phyloP scores from a whole-genome alignment of 2,329 filamentous ascomycete species.

The Huntiella omanensis region DNA sequence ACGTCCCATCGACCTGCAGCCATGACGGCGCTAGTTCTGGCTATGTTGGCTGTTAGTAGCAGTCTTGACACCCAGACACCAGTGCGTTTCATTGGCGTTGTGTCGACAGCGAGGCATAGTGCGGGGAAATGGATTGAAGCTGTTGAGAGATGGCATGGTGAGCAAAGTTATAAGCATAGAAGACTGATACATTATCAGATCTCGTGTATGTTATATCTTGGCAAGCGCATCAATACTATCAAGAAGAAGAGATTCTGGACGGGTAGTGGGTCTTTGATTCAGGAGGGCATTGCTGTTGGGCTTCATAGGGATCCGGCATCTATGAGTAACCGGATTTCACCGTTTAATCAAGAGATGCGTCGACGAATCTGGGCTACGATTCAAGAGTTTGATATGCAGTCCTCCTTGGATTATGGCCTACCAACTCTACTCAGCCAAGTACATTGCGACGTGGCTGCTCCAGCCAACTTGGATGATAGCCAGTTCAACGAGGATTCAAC shows the following conservation, averaged over 20 bases:
- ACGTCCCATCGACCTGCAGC: slow-evolving; percentile 25
- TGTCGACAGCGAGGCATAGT: slow-evolving; percentile 32
- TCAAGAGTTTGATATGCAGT: slow-evolving; percentile 42
- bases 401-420: slow-evolving; percentile 40
- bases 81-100: slow-evolving; percentile 37
- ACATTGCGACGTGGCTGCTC: slow-evolving; percentile 34
- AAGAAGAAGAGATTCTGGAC: slow-evolving; percentile 49
- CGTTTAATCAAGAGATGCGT: slow-evolving; percentile 44
- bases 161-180: slow-evolving; percentile 42
- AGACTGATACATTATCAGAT: slow-evolving; percentile 42
- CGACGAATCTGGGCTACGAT: slow-evolving; percentile 42
- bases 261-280: slow-evolving; percentile 33
- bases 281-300: slow-evolving; percentile 38
- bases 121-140: slow-evolving; percentile 38
- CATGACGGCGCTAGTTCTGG: slow-evolving; percentile 38
- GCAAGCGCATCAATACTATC: slow-evolving; percentile 41
- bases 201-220: slow-evolving; percentile 38
- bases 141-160: slow-evolving; percentile 33
- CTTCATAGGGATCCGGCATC: slow-evolving; percentile 40
- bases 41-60: slow-evolving; percentile 40
- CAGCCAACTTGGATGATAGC: slow-evolving; percentile 38
- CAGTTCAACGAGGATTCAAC: slow-evolving; percentile 35
- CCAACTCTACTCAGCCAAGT: slow-evolving; percentile 38
- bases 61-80: slow-evolving; percentile 34
- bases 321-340: slow-evolving; percentile 33